Percentiles rank a stretch among this genome's conserved stretches.
These are phyloP conservation scores for Globisporangium barbulae DNA, from an alignment of 352 stramenopile species.

Conservation along the genomic window DNA sequence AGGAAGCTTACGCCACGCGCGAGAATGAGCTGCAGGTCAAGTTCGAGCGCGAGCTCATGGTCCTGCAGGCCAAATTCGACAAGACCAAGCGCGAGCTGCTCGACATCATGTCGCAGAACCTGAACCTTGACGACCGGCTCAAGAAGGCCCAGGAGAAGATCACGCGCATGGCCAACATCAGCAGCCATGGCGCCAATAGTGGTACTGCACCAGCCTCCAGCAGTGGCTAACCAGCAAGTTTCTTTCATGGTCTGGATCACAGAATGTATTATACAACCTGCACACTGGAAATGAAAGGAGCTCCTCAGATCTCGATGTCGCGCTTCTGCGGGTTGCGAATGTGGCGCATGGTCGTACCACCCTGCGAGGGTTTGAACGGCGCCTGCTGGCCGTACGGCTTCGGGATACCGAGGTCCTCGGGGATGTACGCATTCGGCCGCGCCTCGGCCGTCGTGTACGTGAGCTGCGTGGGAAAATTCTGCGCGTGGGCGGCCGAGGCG, in stretches of 20 bases:
- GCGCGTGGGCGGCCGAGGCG: constrained; percentile 41
- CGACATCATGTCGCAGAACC: constrained; percentile 61
- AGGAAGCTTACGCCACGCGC: constrained; percentile 27
- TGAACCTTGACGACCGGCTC: constrained; percentile 57
- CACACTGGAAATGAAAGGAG: neutral
- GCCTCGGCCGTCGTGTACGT: constrained; percentile 89
- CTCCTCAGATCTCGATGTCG: constrained; percentile 90
- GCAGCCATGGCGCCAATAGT: neutral
- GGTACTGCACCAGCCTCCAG: neutral
- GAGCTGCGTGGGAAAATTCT: constrained; percentile 65
- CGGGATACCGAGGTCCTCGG: constrained; percentile 89
- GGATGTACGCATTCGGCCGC: constrained; percentile 93
- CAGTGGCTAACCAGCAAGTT: neutral
- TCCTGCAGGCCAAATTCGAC: constrained; percentile 59
- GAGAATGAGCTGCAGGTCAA: constrained; percentile 39
- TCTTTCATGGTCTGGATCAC: neutral
- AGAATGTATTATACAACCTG: neutral
- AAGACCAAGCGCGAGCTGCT: constrained; percentile 78
- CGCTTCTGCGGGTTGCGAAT: constrained; percentile 83
- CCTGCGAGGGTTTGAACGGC: constrained; percentile 90
- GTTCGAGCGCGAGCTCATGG: constrained; percentile 41
- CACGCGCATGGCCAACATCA: constrained; percentile 29
- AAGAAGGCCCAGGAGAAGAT: constrained; percentile 75
- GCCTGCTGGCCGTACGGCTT: constrained; percentile 91
- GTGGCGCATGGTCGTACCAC: constrained; percentile 91